phyloP scores from a whole-genome alignment of 1,139 yeast genomes.

The Pichia norvegensis region DNA sequence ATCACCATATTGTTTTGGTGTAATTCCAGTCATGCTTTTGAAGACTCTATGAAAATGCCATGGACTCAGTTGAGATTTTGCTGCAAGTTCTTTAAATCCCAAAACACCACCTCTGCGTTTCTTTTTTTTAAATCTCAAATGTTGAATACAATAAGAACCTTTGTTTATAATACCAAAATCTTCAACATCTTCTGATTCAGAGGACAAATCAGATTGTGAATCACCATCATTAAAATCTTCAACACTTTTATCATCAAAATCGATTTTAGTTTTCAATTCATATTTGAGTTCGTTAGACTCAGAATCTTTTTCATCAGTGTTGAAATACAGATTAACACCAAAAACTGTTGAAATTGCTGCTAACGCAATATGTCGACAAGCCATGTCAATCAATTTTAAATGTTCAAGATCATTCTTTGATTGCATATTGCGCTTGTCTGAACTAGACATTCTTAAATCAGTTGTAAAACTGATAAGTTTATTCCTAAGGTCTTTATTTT shows the following conservation, averaged over 20 bases:
- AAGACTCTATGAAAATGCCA: constrained; percentile 93
- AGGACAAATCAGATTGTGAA: background rate
- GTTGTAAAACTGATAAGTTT: constrained; percentile 9
- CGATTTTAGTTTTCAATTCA: background rate
- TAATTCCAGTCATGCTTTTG: constrained; percentile 74
- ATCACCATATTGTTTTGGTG: constrained; percentile 86
- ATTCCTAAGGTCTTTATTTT: constrained; percentile 16
- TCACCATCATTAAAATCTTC: background rate
- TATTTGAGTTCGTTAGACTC: background rate
- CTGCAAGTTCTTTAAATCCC: constrained; percentile 83
- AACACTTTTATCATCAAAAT: background rate
- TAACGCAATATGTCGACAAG: constrained; percentile 75
- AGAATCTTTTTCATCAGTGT: background rate
- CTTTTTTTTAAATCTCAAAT: constrained; percentile 35
- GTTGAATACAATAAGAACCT: constrained; percentile 11
- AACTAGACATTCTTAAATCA: background rate
- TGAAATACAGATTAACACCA: constrained; percentile 24
- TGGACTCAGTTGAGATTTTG: constrained; percentile 76
- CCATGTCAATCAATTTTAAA: constrained; percentile 63
- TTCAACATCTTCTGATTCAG: background rate
- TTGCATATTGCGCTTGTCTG: constrained; percentile 5
- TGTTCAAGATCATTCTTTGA: constrained; percentile 62
- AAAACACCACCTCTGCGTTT: constrained; percentile 79
- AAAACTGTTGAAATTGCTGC: constrained; percentile 50
- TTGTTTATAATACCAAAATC: constrained; percentile 2